Conservation (phyloP, 2,329 filamentous ascomycete species). For the Colletotrichum magnum region DNA sequence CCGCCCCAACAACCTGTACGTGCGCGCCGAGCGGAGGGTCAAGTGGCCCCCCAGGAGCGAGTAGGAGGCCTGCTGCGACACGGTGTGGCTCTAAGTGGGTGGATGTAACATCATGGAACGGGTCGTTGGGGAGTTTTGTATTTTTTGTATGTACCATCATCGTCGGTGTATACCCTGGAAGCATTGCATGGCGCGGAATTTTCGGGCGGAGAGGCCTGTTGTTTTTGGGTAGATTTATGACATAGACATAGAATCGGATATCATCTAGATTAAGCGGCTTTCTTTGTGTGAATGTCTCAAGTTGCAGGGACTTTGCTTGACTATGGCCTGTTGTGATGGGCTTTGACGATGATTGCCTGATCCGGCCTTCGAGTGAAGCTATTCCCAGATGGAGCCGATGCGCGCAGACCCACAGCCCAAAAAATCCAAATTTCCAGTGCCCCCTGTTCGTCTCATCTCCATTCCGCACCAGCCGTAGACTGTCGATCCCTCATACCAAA, state of each 20-base stretch:
- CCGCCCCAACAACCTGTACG: conserved; percentile 68
- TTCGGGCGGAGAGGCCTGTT: background rate
- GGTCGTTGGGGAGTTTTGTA: background rate
- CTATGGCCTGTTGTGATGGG: no score
- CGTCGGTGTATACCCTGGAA: conserved; percentile 40
- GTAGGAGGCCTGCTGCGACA: background rate
- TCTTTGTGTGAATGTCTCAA: background rate
- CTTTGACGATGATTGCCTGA: background rate
- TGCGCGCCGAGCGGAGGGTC: conserved; percentile 62
- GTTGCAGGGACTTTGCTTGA: background rate
- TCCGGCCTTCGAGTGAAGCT: background rate
- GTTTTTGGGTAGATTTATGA: conserved; percentile 31
- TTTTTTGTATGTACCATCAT: conserved; percentile 36
- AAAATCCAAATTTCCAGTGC: background rate
- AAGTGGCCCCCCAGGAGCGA: conserved; percentile 59
- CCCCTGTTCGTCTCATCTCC: background rate
- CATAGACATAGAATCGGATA: background rate
- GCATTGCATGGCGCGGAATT: conserved; percentile 35
- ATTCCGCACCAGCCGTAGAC: no score
- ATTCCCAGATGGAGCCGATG: background rate
- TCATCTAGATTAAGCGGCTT: background rate
- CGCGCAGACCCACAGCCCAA: background rate
- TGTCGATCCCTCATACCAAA: background rate
- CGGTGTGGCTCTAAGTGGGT: background rate
- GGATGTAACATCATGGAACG: background rate